A percentile compares a stretch with the other conserved stretches of the same genome.
Evolutionary conservation across 1,139 yeast species (phyloP).

Genomic region (Lodderomyces pseudojiufengensis): DNA sequence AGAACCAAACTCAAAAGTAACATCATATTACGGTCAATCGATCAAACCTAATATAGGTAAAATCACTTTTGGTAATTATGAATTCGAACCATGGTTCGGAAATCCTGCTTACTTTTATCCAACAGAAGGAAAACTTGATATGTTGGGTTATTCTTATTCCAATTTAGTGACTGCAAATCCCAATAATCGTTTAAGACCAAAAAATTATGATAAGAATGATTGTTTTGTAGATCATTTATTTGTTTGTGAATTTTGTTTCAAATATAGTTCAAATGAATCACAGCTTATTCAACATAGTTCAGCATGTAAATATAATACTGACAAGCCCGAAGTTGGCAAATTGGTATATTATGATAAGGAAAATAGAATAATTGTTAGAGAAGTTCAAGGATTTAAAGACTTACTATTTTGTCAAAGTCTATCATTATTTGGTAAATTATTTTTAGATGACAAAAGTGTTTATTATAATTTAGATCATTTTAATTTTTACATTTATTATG

Average conservation of each 20-base stretch:
- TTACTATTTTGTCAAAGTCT: constrained; percentile 75
- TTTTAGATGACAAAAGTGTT: constrained; percentile 87
- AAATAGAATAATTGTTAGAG: constrained; percentile 48
- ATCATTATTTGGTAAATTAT: constrained; percentile 80
- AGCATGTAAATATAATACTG: constrained; percentile 40
- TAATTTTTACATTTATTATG: constrained; percentile 74
- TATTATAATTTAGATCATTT: constrained; percentile 75
- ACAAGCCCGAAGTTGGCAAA: constrained; percentile 52
- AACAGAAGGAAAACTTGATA: constrained; percentile 20
- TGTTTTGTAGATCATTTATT: constrained; percentile 59
- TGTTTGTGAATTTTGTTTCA: constrained; percentile 83
- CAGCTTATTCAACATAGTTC: constrained; percentile 41
- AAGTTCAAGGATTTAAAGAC: constrained; percentile 61
- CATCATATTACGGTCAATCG: constrained; percentile 55
- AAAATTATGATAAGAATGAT: constrained; percentile 6
- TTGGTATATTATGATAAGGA: constrained; percentile 62
- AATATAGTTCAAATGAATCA: constrained; percentile 52
- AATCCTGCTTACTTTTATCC: constrained; percentile 66
- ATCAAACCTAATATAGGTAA: constrained; percentile 57
- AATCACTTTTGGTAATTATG: constrained; percentile 62
- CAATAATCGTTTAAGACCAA: constrained; percentile 13
- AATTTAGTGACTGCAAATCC: constrained; percentile 21
- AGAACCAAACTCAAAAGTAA: constrained; percentile 6
- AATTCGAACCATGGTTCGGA: constrained; percentile 82
- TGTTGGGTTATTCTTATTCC: constrained; percentile 27